Evolutionary conservation across 768 basidiomycete genomes (phyloP).

Genomic region (Mycena polygramma): DNA sequence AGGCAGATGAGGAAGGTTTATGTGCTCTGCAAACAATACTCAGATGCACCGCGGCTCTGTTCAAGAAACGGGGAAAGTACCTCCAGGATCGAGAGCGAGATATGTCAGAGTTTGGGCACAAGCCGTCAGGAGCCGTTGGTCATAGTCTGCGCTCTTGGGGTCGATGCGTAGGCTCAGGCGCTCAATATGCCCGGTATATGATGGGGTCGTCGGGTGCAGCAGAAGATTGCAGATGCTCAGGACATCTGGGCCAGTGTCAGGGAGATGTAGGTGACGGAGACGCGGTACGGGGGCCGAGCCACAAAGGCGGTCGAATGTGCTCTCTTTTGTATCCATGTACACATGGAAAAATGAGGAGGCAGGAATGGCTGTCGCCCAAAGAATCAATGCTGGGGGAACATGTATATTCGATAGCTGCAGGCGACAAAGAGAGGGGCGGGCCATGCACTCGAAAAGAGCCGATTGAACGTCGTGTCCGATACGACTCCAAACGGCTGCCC

Average conservation of each 20-base stretch:
- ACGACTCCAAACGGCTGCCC: not conserved
- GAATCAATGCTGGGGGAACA: constrained; percentile 10
- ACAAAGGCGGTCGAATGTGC: not conserved
- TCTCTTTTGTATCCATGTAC: not conserved
- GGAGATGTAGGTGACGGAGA: constrained; percentile 4
- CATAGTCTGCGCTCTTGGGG: not conserved
- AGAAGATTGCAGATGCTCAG: constrained; percentile 4
- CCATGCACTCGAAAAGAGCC: constrained; percentile 7
- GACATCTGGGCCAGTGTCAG: not conserved
- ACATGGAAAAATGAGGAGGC: constrained; percentile 9
- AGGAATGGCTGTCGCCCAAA: constrained; percentile 6
- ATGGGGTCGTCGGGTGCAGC: not conserved
- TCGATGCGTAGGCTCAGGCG: constrained; percentile 6
- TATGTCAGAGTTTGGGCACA: constrained; percentile 12
- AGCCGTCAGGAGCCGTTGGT: constrained; percentile 9
- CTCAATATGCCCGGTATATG: constrained; percentile 3
- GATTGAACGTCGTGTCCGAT: not conserved
- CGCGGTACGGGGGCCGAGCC: not conserved
- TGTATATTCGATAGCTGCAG: constrained; percentile 1
- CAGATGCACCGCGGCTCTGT: not conserved
- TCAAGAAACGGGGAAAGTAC: not conserved
- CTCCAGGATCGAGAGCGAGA: constrained; percentile 17
- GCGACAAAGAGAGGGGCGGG: not conserved
- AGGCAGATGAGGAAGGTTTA: constrained; percentile 16
- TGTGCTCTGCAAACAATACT: not conserved